Evolutionary conservation across 2,329 filamentous ascomycete genomes (phyloP), one percentile per base, ranked within the genome.

Genomic region (Curvularia sp.): DNA sequence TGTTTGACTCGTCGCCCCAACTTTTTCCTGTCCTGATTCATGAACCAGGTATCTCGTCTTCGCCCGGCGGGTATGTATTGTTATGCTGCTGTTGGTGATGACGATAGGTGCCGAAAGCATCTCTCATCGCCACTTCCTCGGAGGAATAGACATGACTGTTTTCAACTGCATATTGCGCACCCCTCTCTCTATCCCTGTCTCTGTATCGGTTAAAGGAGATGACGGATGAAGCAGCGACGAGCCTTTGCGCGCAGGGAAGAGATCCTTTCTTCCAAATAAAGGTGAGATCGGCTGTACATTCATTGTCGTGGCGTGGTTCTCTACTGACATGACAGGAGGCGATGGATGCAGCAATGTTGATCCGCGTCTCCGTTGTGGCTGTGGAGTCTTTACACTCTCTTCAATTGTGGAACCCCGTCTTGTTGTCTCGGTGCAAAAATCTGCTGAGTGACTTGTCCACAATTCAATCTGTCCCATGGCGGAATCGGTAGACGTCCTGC

Each of bases 191-290:
- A 12, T 1, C 13, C 33, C 15, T 3, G 12, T 15, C 3, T n/a
- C 2, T 22, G 3, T 7, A 5, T 53, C 55, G 38, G 18, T 53
- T 3, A 35, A 20, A 24, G 66, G 66, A 12, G 59, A 47, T 6
- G 68, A 71, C 10, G 68, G 68, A 49, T 70, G 68, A 6, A 71
- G 59, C 6, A 70, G 67, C 12, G 68, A 67, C 15, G 65, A 68
- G 39, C 46, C 49, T 42, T 47, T 51, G 50, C 13, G 46, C 8
- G 18, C 18, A 20, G 28, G 22, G n/a, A 10, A 42, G 12, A 28
- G 31, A 26, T 12, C 13, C 15, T 9, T 43, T 12, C 9, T 35
- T 6, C 13, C 33, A 35, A n/a, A 35, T 4, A 35, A 9, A 5
- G 33, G 33, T 12, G 33, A 15, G 13, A 35, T n/a, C 13, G 33